Evolutionary conservation across 768 basidiomycete species (phyloP), one percentile per base, ranked within the genome.

Genomic region (Trametes punicea): DNA sequence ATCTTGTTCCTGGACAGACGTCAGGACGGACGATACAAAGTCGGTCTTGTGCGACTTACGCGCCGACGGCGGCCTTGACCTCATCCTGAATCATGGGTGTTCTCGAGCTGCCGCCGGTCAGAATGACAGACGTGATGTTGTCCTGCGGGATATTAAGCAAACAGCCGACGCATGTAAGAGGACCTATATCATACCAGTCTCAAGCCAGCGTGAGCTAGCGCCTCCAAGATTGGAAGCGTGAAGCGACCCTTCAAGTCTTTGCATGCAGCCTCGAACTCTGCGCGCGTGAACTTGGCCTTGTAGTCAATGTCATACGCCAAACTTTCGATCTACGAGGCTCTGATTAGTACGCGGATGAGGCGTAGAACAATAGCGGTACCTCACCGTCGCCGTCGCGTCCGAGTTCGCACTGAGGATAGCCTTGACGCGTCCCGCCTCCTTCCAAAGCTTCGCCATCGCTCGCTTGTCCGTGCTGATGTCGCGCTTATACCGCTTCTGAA

Each of bases 401-500:
- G 77, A 76, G 66, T 99, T 99, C 33, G 96, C 97, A 69, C 93
- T 97, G 57, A 99, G 73, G 61, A 99, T 88, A 7, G 85, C 79
- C 75, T 98, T 99, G 63, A 98, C 81, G 56, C 95, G 81, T 16
- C 81, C 83, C 1, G 96, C 92, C 71, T 99, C 97, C 69, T 95
- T 96, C 83, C 91, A 88, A 6, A 98, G 74, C 71, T 95, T 96
- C 4, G 91, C 89, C 87, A 97, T 88, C 1, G 88, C 95, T 52
- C 85, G 80, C 67, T 84, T 83, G 66, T 95, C 90, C 61, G 76
- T 75, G 26, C 82, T 79, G 33, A 93, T 80, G 59, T 86, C 83
- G 68, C 73, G 80, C 63, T 81, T 81, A 56, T 88, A 75, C 71
- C 88, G 89, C 46, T 74, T 69, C 66, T 88, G 82, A 71, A 98